Evolutionary conservation across 2,329 filamentous ascomycete genomes (phyloP).

Genomic region (Ambrosiella beaveri): DNA sequence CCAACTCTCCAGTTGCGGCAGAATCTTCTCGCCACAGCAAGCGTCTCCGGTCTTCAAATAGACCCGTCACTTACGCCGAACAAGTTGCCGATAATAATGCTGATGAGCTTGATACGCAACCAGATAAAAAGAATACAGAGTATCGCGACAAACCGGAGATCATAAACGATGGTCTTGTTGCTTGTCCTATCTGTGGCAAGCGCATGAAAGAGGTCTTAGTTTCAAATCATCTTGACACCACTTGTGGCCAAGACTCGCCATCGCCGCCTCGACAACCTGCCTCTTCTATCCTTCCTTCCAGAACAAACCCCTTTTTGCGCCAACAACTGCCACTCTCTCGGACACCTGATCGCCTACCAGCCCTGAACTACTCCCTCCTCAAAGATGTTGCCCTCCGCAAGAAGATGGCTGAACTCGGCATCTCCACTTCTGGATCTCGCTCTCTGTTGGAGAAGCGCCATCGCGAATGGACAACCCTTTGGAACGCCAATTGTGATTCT

Average conservation of each 20-base stretch:
- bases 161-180: conserved; percentile 55
- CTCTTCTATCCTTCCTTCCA: not conserved
- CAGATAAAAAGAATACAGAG: conserved; percentile 15
- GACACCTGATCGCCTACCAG: conserved; percentile 46
- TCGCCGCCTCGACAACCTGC: conserved; percentile 7
- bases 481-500: conserved; percentile 94
- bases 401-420: conserved; percentile 65
- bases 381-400: conserved; percentile 62
- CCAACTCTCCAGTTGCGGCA: conserved; percentile 15
- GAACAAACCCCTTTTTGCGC: conserved; percentile 15
- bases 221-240: conserved; percentile 58
- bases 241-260: conserved; percentile 28
- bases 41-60: conserved; percentile 33
- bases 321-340: conserved; percentile 18
- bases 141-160: conserved; percentile 18
- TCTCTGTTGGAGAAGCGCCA: conserved; percentile 61
- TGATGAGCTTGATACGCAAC: not conserved
- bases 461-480: conserved; percentile 84
- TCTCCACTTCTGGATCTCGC: conserved; percentile 52
- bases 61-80: not conserved
- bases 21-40: conserved; percentile 24
- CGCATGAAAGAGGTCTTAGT: conserved; percentile 68
- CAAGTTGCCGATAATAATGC: not conserved
- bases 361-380: conserved; percentile 73
- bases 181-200: conserved; percentile 65